Evolutionary conservation across 2,329 filamentous ascomycete genomes (phyloP).

Genomic region (Neonectria sp.): DNA sequence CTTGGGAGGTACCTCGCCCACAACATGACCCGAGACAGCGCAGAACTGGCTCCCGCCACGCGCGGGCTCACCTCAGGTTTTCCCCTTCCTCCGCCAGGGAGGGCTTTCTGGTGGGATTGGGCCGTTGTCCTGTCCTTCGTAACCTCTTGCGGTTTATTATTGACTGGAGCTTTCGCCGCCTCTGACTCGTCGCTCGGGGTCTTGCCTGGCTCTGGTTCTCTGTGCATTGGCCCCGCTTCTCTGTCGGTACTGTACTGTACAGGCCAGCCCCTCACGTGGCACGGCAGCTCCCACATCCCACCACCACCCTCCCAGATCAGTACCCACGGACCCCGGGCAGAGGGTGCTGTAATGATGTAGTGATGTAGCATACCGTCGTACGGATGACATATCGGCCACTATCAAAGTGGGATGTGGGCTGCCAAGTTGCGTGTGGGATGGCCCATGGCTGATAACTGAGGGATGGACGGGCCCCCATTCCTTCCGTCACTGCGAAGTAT

Average conservation of each 20-base stretch:
- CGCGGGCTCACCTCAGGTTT: background rate
- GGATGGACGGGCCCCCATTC: conserved; percentile 5
- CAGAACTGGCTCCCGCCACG: conserved; percentile 20
- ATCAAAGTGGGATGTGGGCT: conserved; percentile 9
- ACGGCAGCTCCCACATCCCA: conserved; percentile 7
- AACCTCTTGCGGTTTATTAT: background rate
- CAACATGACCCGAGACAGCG: conserved; percentile 9
- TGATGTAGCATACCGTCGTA: background rate
- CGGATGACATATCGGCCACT: conserved; percentile 7
- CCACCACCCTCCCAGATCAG: background rate
- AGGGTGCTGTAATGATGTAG: background rate
- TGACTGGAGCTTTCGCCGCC: too few relatives aligned
- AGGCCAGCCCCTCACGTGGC: conserved; percentile 15
- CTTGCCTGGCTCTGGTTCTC: background rate
- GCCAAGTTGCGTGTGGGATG: conserved; percentile 2
- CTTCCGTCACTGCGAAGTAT: background rate
- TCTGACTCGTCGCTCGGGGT: background rate
- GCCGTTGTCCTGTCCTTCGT: background rate
- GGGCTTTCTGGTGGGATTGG: background rate
- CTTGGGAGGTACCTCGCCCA: conserved; percentile 1
- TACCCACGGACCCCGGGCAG: conserved; percentile 3
- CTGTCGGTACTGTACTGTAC: conserved; percentile 1
- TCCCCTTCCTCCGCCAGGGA: background rate
- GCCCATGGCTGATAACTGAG: conserved; percentile 2
- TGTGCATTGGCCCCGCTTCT: background rate